These are phyloP conservation scores for Acer negundo DNA, from an alignment of 345 rosid species.

Conservation along the genomic window DNA sequence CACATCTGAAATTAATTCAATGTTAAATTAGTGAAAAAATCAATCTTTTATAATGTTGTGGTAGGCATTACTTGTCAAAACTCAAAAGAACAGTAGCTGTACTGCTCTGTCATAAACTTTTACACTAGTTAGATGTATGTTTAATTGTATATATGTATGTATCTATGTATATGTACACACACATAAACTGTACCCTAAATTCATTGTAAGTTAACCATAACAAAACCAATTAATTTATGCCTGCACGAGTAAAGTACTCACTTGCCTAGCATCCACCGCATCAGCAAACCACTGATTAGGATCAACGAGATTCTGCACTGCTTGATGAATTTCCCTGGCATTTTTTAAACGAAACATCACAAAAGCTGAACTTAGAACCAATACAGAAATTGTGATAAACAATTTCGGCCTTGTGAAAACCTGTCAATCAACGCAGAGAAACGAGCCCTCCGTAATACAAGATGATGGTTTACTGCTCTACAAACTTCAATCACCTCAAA, in stretches of 20 bases:
- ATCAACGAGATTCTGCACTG: conserved; percentile 84
- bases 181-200: conserved; percentile 14
- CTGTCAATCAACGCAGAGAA: conserved; percentile 94
- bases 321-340: conserved; percentile 85
- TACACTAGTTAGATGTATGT: neutral
- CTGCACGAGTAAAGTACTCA: conserved; percentile 36
- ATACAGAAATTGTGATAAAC: conserved; percentile 7
- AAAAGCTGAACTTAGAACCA: conserved; percentile 10
- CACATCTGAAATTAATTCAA: neutral
- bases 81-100: neutral
- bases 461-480: conserved; percentile 52
- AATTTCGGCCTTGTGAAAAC: conserved; percentile 33
- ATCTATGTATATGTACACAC: neutral
- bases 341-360: conserved; percentile 25
- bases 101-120: neutral
- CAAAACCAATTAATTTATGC: conserved; percentile 1
- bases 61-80: neutral
- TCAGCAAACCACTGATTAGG: conserved; percentile 86
- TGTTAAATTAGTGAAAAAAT: neutral
- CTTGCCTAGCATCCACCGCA: conserved; percentile 99
- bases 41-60: neutral
- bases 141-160: neutral
- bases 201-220: neutral
- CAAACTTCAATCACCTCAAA: conserved; percentile 89
- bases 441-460: conserved; percentile 76